Evolutionary conservation across 805 yeast genomes (phyloP), one percentile per base, ranked within the genome.

Genomic region (Wickerhamomyces bovis): DNA sequence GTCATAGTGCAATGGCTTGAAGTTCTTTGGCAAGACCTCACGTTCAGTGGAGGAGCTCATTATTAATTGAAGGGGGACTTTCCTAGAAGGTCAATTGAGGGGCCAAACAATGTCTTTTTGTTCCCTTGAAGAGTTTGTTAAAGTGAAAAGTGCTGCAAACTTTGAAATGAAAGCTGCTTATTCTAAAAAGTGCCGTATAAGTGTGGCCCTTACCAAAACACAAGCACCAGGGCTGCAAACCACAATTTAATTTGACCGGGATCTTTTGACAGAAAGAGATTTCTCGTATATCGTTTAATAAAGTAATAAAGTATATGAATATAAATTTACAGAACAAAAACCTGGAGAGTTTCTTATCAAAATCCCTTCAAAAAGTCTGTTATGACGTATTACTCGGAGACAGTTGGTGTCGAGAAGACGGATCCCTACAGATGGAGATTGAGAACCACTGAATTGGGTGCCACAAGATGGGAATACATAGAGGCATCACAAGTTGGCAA

Each of bases 381-480:
- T 12, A 53, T 44, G 53, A 22, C 16, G n/a, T 52, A 51, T 25
- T 84, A 83, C 57, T 85, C 96, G 0, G 97, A 92, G n/a, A 55
- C 65, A 20, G 61, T 86, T 12, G 86, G 85, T 0, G 60, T 87
- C 8, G 81, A 81, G 0, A 71, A 67, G 36, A 85, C 97, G 0
- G 96, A 94, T 52, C 75, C 76, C 2, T 53, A 63, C 1, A 71
- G 78, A 13, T 92, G 99, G 99, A 72, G 95, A 51, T 71, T 92
- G 25, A 63, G 76, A 18, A 76, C 84, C 1, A 83, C 83, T 50
- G 76, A 77, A 31, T 65, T 83, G 13, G 99, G 99, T 15, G 73
- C 85, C 18, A 88, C 87, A 58, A 73, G 76, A 39, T 92, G 99
- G 99, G 81, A 77, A 25, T 92, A 81, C 58, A 55, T 79, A 11